These are phyloP conservation scores for Agaricus blazei DNA, from an alignment of 768 basidiomycete species.

Conservation along the genomic window DNA sequence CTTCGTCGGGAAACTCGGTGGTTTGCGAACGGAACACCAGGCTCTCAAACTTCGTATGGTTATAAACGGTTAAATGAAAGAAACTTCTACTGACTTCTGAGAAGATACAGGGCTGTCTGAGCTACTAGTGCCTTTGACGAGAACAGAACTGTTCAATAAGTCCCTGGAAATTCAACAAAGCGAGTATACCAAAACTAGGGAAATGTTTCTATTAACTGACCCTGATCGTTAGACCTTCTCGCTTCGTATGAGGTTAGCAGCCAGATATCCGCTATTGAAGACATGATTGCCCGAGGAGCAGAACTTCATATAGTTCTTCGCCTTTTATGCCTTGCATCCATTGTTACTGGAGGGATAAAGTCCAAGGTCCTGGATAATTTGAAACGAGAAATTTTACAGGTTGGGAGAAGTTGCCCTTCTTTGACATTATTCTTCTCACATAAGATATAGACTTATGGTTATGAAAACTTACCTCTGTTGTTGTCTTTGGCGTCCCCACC, in stretches of 20 bases:
- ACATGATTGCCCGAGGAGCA: conserved; percentile 82
- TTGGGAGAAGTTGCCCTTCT: conserved; percentile 18
- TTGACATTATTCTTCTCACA: conserved; percentile 24
- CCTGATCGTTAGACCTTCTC: conserved; percentile 64
- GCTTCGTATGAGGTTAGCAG: conserved; percentile 81
- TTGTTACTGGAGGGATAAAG: conserved; percentile 85
- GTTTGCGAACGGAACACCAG: conserved; percentile 89
- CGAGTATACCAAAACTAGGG: conserved; percentile 27
- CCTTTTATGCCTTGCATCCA: conserved; percentile 79
- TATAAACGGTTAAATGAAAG: background rate
- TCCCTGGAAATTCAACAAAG: conserved; percentile 96
- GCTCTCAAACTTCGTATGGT: conserved; percentile 80
- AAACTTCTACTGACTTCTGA: conserved; percentile 6
- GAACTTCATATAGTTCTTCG: conserved; percentile 77
- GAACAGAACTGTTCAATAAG: conserved; percentile 85
- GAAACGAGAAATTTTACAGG: conserved; percentile 89
- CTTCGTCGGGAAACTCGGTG: conserved; percentile 93
- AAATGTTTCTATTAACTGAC: background rate
- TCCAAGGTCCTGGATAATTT: conserved; percentile 78
- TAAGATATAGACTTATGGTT: conserved; percentile 63
- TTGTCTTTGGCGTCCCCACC: conserved; percentile 62
- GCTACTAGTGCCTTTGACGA: conserved; percentile 77
- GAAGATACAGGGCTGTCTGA: conserved; percentile 95
- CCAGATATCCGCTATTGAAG: conserved; percentile 86
- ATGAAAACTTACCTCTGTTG: conserved; percentile 62